These are phyloP conservation scores for Phytophthora niederhauseri DNA, from an alignment of 352 stramenopile genomes.

Conservation along the genomic window DNA sequence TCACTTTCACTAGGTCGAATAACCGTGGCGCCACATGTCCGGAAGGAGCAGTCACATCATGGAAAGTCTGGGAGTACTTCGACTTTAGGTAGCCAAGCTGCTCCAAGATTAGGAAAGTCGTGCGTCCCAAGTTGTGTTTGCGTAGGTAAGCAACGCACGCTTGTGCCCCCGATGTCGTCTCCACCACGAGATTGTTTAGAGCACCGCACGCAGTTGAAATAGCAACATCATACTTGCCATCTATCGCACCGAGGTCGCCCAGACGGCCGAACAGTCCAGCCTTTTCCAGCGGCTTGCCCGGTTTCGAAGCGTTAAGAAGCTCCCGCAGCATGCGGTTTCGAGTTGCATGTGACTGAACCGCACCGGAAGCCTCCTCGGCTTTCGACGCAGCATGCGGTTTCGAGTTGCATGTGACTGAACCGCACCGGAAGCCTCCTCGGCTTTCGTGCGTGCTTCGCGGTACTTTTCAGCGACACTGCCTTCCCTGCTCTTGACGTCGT, in stretches of 20 bases:
- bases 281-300: conserved; percentile 90
- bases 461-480: conserved; percentile 60
- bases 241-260: conserved; percentile 97
- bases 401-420: conserved; percentile 73
- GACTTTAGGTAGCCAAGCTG: conserved; percentile 91
- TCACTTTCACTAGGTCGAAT: conserved; percentile 90
- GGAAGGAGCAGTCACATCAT: conserved; percentile 49
- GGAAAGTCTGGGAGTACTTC: conserved; percentile 75
- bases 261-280: conserved; percentile 96
- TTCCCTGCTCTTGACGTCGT: conserved; percentile 62
- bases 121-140: conserved; percentile 95
- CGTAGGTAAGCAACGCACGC: conserved; percentile 96
- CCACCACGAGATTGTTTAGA: conserved; percentile 98
- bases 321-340: conserved; percentile 85
- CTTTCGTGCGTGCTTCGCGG: conserved; percentile 71
- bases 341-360: conserved; percentile 72
- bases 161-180: conserved; percentile 95
- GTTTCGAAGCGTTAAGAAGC: conserved; percentile 92
- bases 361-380: conserved; percentile 75
- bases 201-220: conserved; percentile 97
- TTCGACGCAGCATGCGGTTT: conserved; percentile 87
- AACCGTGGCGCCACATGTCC: conserved; percentile 67
- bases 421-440: conserved; percentile 73
- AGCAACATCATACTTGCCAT: conserved; percentile 97
- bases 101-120: conserved; percentile 98